Conservation (phyloP, 2,329 filamentous ascomycete species). For the Neodidymelliopsis sp. region DNA sequence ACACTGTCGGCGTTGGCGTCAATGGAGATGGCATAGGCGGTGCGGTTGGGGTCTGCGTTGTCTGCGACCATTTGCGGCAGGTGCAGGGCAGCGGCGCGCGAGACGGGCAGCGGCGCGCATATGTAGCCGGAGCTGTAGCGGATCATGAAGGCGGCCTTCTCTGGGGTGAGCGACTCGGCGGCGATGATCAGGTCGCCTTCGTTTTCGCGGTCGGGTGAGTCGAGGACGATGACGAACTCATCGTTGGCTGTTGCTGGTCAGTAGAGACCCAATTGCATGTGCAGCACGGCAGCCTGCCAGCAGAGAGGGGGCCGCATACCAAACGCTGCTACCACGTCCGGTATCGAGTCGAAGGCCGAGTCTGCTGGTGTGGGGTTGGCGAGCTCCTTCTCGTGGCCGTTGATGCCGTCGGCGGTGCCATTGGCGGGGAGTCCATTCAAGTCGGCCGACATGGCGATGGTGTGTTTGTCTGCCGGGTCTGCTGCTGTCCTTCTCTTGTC, state of each 20-base stretch:
- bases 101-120: constrained; percentile 81
- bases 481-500: not conserved
- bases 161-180: constrained; percentile 79
- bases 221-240: constrained; percentile 95
- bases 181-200: constrained; percentile 98
- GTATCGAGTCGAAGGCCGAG: constrained; percentile 56
- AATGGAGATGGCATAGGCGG: constrained; percentile 91
- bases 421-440: constrained; percentile 27
- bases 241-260: constrained; percentile 64
- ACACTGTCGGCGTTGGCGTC: constrained; percentile 72
- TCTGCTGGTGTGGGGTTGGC: constrained; percentile 40
- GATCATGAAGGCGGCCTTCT: constrained; percentile 96
- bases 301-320: constrained; percentile 36
- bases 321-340: constrained; percentile 55
- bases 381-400: constrained; percentile 21
- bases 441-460: constrained; percentile 33
- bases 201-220: constrained; percentile 91
- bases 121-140: constrained; percentile 88
- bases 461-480: not conserved
- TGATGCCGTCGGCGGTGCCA: constrained; percentile 23
- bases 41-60: constrained; percentile 80
- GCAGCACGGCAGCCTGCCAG: constrained; percentile 13
- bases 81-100: constrained; percentile 72
- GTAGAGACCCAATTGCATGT: no score
- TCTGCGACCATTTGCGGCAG: constrained; percentile 91